Evolutionary conservation across 2,329 filamentous ascomycete genomes (phyloP).

Genomic region (Fusarium keratoplasticum): DNA sequence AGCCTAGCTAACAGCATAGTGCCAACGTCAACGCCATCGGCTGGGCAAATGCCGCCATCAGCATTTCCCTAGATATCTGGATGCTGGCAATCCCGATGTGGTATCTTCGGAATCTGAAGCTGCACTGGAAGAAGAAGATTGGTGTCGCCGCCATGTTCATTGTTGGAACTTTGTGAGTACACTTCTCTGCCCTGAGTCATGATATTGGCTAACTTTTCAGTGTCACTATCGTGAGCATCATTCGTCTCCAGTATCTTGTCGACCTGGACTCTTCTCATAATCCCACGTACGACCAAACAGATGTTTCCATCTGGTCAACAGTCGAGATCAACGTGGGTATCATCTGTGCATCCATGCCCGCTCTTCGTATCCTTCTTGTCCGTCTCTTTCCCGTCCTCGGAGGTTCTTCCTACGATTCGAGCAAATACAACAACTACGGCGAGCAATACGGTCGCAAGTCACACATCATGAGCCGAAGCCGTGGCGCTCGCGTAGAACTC

Average conservation of each 20-base stretch:
- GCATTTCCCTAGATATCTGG: conserved; percentile 56
- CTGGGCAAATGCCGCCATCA: conserved; percentile 57
- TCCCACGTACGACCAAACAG: conserved; percentile 46
- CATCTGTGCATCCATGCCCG: conserved; percentile 51
- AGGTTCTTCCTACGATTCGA: conserved; percentile 40
- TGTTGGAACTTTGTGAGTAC: conserved; percentile 54
- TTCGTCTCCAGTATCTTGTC: conserved; percentile 45
- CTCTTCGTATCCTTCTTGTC: conserved; percentile 46
- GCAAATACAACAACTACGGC: conserved; percentile 39
- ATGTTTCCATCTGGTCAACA: conserved; percentile 49
- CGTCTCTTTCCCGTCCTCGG: conserved; percentile 45
- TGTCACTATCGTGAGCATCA: conserved; percentile 48
- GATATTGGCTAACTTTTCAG: conserved; percentile 29
- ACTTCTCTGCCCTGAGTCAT: rapidly evolving
- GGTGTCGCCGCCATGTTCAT: conserved; percentile 57
- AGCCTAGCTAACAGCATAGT: conserved; percentile 7
- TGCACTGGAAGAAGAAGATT: conserved; percentile 56
- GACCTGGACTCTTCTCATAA: conserved; percentile 44
- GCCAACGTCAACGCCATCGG: conserved; percentile 53
- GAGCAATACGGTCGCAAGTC: conserved; percentile 37
- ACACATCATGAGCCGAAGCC: conserved; percentile 34
- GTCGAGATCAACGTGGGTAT: conserved; percentile 53
- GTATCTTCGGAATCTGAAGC: conserved; percentile 49
- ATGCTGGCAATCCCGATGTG: conserved; percentile 57
- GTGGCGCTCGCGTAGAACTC: conserved; percentile 33